These are phyloP conservation scores for Hsuehochloa calcarea DNA, from an alignment of 176 grass and related monocot genomes.

Conservation along the genomic window DNA sequence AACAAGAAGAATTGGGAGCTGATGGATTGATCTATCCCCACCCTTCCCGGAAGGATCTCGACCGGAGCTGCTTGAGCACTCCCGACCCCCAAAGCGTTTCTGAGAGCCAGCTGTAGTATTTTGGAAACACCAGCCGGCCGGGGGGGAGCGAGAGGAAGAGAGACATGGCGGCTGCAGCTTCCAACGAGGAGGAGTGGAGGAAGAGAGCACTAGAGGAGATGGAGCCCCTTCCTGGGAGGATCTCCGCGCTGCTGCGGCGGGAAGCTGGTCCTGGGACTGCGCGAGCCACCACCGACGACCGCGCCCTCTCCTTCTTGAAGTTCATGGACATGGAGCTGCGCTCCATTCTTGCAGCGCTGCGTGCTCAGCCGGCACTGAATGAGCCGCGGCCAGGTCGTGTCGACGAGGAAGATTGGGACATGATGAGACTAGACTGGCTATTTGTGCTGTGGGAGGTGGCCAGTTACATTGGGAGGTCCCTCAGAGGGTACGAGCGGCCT, in stretches of 20 bases:
- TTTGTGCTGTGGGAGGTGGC: neutral
- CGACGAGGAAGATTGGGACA: no score
- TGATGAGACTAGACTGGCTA: no score
- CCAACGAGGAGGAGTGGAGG: neutral
- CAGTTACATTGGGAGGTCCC: rapidly evolving
- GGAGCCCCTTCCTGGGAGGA: neutral
- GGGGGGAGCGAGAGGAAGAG: no score
- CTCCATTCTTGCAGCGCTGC: neutral
- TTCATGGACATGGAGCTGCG: neutral
- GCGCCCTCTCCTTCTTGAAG: neutral
- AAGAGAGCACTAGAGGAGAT: neutral
- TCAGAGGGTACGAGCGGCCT: no score
- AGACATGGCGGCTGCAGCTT: no score
- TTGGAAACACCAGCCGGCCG: neutral
- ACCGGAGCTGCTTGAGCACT: no score
- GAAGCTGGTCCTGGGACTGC: neutral
- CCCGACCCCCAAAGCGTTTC: no score
- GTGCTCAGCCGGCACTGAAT: neutral
- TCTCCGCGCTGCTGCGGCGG: neutral
- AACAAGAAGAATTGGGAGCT: no score
- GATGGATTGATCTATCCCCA: no score
- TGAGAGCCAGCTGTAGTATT: no score
- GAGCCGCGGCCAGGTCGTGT: neutral
- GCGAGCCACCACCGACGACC: neutral
- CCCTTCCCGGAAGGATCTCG: no score